These are phyloP conservation scores for Beta vulgaris DNA, from an alignment of 148 eudicot genomes.

Conservation along the genomic window DNA sequence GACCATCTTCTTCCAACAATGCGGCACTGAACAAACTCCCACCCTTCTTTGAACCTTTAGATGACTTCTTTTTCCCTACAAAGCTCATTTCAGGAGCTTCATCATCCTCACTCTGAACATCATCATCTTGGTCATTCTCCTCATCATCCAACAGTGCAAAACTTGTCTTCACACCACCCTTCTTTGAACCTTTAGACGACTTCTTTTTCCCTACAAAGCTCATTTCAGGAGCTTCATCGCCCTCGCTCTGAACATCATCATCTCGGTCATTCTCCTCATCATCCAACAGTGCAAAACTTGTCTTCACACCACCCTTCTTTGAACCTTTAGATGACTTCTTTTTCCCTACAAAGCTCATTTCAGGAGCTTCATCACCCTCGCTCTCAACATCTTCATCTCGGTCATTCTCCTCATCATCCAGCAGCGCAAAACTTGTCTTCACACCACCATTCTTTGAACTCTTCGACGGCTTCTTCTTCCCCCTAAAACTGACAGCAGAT, in stretches of 20 bases:
- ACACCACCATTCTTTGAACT: conserved; percentile 28
- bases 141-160: conserved; percentile 52
- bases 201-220: conserved; percentile 34
- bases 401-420: conserved; percentile 48
- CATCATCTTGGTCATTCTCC: conserved; percentile 34
- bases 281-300: conserved; percentile 51
- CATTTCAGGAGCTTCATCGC: conserved; percentile 42
- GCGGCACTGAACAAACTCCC: conserved; percentile 44
- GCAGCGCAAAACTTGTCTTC: conserved; percentile 37
- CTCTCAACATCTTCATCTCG: conserved; percentile 21
- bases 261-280: conserved; percentile 45
- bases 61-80: conserved; percentile 68
- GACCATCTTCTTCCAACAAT: conserved; percentile 51
- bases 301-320: conserved; percentile 44
- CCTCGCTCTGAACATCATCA: conserved; percentile 41
- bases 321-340: conserved; percentile 65
- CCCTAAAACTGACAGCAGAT: conserved; percentile 30
- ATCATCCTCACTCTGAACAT: conserved; percentile 28
- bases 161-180: conserved; percentile 22
- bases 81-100: conserved; percentile 26
- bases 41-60: conserved; percentile 55
- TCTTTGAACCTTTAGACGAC: conserved; percentile 33
- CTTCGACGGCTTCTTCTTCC: conserved; percentile 38
- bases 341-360: conserved; percentile 49
- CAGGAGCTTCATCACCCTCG: conserved; percentile 27